Base-by-base conservation (phyloP, 2,329 filamentous ascomycete species). In the Tolypocladium tropicale region DNA sequence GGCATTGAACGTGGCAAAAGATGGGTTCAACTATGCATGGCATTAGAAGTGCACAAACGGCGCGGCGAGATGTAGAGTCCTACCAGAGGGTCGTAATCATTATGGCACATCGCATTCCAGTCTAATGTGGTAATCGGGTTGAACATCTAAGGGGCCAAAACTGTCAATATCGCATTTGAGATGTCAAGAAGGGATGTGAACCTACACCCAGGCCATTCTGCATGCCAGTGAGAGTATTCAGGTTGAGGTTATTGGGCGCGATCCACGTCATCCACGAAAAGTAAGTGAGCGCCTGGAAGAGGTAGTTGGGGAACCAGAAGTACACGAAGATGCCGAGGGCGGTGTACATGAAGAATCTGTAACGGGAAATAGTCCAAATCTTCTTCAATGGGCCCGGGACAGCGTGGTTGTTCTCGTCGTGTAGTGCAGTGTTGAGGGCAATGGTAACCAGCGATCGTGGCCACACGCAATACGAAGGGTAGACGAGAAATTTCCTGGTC, bases 251-350 rank as follows among this genome's bases (percentile, higher is more conserved):
- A 14, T 68, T 60, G 0, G 78, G 78, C 0, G 73, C 68, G 53
- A 82, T 81, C 78, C 78, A 82, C 0, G 74, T 74, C 61, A 80
- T 74, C 76, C 78, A 82, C 60, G 71, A 76, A 63, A 82, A 81
- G 56, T 69, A 65, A 46, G 70, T 72, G 11, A 81, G 63, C 4
- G 72, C 75, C 16, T 67, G 67, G 61, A 80, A 81, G 49, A 83
- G 63, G 58, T 74, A 79, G 57, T 76, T 73, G 1, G 79, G 80
- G 52, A 83, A 72, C 76, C 76, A 81, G 59, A 79, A 81, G 63
- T 76, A 82, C 5, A 77, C 60, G 53, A 80, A 81, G 73, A 80
- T 80, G 56, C 65, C 70, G 0, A 59, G 60, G 39, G 76, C 77
- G 0, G 72, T 64, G 25, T 72, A 58, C 33, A 71, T 60, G 63